These are phyloP conservation scores for Puccinellia tenuiflora DNA, from an alignment of 176 grass and related monocot genomes.

Conservation along the genomic window DNA sequence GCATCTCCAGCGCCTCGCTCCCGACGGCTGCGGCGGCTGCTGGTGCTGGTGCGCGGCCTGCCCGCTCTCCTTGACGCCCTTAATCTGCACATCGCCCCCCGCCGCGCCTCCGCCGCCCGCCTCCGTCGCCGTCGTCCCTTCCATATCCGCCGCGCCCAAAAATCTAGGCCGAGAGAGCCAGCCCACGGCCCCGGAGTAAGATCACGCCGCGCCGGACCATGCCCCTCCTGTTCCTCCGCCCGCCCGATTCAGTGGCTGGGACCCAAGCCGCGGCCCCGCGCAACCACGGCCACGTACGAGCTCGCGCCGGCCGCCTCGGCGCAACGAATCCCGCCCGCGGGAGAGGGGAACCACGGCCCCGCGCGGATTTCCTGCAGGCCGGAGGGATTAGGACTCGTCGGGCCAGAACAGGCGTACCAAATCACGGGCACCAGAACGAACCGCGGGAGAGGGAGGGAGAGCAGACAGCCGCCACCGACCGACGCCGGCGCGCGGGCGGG, in stretches of 20 bases:
- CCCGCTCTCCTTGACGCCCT: conserved; percentile 52
- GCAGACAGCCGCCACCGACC: neutral
- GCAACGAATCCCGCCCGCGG: neutral
- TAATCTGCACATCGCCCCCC: conserved; percentile 38
- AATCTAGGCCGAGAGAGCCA: neutral
- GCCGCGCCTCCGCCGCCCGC: conserved; percentile 24
- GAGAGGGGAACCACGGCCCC: neutral
- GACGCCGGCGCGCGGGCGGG: neutral
- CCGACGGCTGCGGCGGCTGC: conserved; percentile 8
- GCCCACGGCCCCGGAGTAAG: neutral
- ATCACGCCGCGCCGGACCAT: neutral
- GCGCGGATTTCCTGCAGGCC: neutral
- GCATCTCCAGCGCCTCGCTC: conserved; percentile 38
- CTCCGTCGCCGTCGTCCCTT: conserved; percentile 47
- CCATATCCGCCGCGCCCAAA: conserved; percentile 32
- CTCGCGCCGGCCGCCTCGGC: neutral
- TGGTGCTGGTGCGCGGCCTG: conserved; percentile 6
- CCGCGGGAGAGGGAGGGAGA: neutral
- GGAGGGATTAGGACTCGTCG: neutral
- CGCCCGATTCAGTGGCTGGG: neutral
- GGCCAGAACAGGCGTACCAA: neutral
- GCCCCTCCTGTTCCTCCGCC: neutral
- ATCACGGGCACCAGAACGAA: neutral
- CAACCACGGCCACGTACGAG: neutral
- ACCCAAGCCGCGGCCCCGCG: neutral